Conservation (phyloP, 106 monocot genomes). For the Dioscorea alata region DNA sequence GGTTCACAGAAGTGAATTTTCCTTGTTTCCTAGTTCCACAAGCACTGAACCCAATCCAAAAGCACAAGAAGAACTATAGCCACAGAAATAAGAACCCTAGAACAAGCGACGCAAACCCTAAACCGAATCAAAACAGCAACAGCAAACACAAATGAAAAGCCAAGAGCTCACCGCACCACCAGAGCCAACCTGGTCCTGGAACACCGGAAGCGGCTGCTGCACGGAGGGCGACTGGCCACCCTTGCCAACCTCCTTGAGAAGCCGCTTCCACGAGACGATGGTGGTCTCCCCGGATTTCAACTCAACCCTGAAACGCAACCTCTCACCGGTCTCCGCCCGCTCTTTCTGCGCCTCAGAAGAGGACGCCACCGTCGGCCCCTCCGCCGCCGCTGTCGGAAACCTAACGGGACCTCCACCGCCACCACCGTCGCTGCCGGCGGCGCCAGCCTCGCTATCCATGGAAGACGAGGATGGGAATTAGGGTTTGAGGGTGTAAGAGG, state of each 20-base stretch:
- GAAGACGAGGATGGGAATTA: no score
- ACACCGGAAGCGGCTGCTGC: slow-evolving; percentile 10
- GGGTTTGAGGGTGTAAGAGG: no score
- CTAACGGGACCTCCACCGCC: not conserved
- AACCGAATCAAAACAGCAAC: not conserved
- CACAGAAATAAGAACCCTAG: not conserved
- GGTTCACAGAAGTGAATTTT: no score
- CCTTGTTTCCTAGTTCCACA: no score
- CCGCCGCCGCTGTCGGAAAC: not conserved
- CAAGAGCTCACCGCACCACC: not conserved
- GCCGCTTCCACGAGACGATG: slow-evolving; percentile 98
- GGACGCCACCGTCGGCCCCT: not conserved
- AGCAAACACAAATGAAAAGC: not conserved
- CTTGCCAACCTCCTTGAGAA: slow-evolving; percentile 45
- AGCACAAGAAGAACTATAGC: not conserved
- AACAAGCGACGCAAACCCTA: no score
- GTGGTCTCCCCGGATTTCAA: slow-evolving; percentile 83
- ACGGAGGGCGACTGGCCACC: not conserved
- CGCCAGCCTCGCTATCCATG: no score
- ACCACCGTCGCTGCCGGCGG: not conserved
- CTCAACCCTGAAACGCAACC: slow-evolving; percentile 69
- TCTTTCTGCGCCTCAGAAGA: slow-evolving; percentile 1
- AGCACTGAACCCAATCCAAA: not conserved
- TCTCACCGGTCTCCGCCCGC: slow-evolving; percentile 1
- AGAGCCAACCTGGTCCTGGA: slow-evolving; percentile 11